Evolutionary conservation across 768 basidiomycete genomes (phyloP).

Genomic region (Pleurotus tuber-regium): DNA sequence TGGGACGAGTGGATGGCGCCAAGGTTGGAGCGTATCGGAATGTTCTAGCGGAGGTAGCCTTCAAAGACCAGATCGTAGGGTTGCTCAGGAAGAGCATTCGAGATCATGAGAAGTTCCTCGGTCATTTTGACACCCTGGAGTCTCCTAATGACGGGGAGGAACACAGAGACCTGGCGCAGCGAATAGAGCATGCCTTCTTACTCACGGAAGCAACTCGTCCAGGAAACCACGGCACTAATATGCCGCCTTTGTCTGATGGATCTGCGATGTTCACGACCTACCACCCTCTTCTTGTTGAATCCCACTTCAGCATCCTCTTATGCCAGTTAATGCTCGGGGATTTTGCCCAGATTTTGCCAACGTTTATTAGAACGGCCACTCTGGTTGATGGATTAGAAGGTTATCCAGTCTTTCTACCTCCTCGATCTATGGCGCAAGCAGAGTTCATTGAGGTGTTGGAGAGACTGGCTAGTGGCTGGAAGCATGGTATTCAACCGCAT

Average conservation of each 20-base stretch:
- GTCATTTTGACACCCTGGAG: slow-evolving; percentile 80
- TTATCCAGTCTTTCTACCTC: slow-evolving; percentile 84
- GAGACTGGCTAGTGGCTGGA: slow-evolving; percentile 78
- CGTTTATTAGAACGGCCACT: slow-evolving; percentile 63
- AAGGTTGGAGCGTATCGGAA: slow-evolving; percentile 66
- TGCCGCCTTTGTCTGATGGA: slow-evolving; percentile 36
- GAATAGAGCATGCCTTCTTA: slow-evolving; percentile 65
- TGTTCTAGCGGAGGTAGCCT: slow-evolving; percentile 49
- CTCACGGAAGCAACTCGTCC: slow-evolving; percentile 69
- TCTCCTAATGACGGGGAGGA: slow-evolving; percentile 28
- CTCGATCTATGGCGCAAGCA: slow-evolving; percentile 86
- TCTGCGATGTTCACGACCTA: slow-evolving; percentile 83
- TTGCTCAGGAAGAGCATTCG: slow-evolving; percentile 74
- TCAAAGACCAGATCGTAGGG: slow-evolving; percentile 58
- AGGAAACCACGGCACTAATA: slow-evolving; percentile 40
- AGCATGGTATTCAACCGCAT: slow-evolving; percentile 58
- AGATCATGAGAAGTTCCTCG: slow-evolving; percentile 82
- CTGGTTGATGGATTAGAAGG: slow-evolving; percentile 84
- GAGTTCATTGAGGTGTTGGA: slow-evolving; percentile 87
- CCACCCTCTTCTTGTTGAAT: slow-evolving; percentile 86
- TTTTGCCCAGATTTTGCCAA: slow-evolving; percentile 56
- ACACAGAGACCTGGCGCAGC: slow-evolving; percentile 45
- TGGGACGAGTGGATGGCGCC: slow-evolving; percentile 54
- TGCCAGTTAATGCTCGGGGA: slow-evolving; percentile 78
- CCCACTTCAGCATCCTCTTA: slow-evolving; percentile 78